Percentiles rank a stretch among this genome's conserved stretches.
Evolutionary conservation across 306 rosid genomes (phyloP).

Genomic region (Benincasa hispida): DNA sequence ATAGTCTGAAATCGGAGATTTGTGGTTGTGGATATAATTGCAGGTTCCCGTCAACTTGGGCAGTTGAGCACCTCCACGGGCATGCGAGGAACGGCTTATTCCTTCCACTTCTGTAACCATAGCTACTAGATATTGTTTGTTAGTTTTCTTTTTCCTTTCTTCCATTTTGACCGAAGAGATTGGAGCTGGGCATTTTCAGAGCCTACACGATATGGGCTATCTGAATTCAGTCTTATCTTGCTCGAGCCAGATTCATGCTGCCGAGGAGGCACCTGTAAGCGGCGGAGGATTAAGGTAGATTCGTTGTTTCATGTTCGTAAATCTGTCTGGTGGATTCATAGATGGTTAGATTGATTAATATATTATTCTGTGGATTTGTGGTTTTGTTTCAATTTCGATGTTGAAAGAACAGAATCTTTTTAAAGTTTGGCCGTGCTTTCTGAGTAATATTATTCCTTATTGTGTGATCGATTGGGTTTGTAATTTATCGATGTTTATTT

Average conservation of each 20-base stretch:
- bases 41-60: not conserved
- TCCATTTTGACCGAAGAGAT: conserved; percentile 22
- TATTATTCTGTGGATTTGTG: not conserved
- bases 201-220: conserved; percentile 61
- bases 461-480: not conserved
- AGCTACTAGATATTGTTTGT: conserved; percentile 14
- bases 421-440: not conserved
- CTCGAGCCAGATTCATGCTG: conserved; percentile 52
- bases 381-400: not conserved
- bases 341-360: not conserved
- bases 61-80: not conserved
- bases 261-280: conserved; percentile 62
- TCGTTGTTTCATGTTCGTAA: not conserved
- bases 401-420: conserved; percentile 1
- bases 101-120: not conserved
- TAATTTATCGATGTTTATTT: not conserved
- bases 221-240: conserved; percentile 64
- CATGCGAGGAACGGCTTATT: conserved; percentile 25
- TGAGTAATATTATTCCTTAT: not conserved
- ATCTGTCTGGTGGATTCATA: conserved; percentile 17
- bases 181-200: conserved; percentile 21
- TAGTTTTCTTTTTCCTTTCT: conserved; percentile 17
- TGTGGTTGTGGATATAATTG: not conserved
- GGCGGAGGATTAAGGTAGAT: conserved; percentile 84
- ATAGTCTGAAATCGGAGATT: not conserved